These are phyloP conservation scores for Tolypocladium capitatum DNA, from an alignment of 2,329 filamentous ascomycete species.

Conservation along the genomic window DNA sequence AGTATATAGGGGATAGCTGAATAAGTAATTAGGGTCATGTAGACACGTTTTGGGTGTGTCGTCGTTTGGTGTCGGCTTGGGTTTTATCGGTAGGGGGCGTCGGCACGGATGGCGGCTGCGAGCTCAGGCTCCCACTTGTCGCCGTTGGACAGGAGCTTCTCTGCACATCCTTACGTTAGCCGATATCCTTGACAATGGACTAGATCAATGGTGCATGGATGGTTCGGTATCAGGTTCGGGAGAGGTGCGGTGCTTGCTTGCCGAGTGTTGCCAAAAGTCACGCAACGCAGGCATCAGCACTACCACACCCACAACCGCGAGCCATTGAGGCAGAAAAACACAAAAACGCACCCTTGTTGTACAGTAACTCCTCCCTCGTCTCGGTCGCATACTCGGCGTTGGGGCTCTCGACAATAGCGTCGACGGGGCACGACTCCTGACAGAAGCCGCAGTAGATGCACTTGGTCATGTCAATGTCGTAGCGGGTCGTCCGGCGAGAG, in stretches of 20 bases:
- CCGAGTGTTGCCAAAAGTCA: background rate
- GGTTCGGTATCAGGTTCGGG: background rate
- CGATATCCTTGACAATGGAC: background rate
- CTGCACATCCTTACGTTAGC: conserved; percentile 22
- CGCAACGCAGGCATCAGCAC: background rate
- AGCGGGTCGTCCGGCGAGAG: conserved; percentile 85
- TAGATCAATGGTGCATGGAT: background rate
- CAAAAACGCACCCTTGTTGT: conserved; percentile 62
- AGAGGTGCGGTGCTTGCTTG: background rate
- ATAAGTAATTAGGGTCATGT: background rate
- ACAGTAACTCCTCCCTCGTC: conserved; percentile 81
- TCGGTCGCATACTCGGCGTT: conserved; percentile 52
- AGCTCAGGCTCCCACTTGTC: conserved; percentile 98
- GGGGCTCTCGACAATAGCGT: conserved; percentile 63
- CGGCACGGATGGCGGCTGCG: conserved; percentile 79
- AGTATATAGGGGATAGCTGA: background rate
- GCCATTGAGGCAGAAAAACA: background rate
- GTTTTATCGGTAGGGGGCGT: conserved; percentile 74
- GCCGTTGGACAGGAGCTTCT: conserved; percentile 78
- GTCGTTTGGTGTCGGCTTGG: background rate
- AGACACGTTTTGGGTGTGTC: background rate
- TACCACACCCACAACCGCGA: background rate
- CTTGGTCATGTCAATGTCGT: conserved; percentile 99
- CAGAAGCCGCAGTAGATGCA: conserved; percentile 99
- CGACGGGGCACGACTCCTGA: conserved; percentile 96